Evolutionary conservation across 345 rosid genomes (phyloP).

Genomic region (Cardamine occulta): DNA sequence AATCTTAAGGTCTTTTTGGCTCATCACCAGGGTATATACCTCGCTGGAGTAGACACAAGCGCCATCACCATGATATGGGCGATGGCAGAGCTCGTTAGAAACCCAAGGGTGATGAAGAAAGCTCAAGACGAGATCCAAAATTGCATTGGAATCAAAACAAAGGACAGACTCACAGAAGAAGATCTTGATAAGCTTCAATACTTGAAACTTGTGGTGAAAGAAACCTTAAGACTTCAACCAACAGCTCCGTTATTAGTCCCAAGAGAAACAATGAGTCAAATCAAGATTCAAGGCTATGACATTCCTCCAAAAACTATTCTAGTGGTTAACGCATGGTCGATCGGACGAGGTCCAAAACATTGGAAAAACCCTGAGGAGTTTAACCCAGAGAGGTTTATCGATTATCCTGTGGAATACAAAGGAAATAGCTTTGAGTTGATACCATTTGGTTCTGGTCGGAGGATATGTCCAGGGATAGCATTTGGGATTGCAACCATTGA

Average conservation of each 20-base stretch:
- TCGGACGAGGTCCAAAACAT: neutral
- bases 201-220: constrained; percentile 54
- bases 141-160: constrained; percentile 30
- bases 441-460: constrained; percentile 35
- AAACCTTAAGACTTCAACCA: constrained; percentile 45
- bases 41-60: constrained; percentile 36
- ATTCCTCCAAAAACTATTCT: constrained; percentile 9
- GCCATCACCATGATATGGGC: constrained; percentile 31
- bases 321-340: constrained; percentile 2
- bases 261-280: constrained; percentile 52
- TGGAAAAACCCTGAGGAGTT: constrained; percentile 28
- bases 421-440: constrained; percentile 27
- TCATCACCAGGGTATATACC: constrained; percentile 18
- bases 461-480: constrained; percentile 38
- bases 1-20: too few species aligned
- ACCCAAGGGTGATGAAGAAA: constrained; percentile 28
- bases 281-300: constrained; percentile 32
- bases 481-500: constrained; percentile 23
- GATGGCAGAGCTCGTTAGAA: constrained; percentile 26
- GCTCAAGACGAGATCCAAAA: constrained; percentile 6
- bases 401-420: constrained; percentile 23
- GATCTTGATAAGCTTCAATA: constrained; percentile 50
- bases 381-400: constrained; percentile 27
- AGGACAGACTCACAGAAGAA: constrained; percentile 39
- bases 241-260: constrained; percentile 55